Conservation (phyloP, 805 yeast species). For the Candida ascalaphidarum region DNA sequence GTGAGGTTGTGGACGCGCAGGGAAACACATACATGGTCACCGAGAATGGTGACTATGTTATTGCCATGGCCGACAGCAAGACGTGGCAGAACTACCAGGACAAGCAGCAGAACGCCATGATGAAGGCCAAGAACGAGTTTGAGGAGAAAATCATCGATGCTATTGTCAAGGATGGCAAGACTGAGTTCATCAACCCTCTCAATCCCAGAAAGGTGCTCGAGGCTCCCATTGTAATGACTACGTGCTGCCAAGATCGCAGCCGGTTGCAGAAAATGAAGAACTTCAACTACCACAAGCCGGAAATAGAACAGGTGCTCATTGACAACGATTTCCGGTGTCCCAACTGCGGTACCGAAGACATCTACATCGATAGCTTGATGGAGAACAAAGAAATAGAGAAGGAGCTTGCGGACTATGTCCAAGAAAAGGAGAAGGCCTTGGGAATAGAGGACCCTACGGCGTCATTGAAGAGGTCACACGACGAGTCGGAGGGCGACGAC, state of each 20-base stretch:
- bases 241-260: conserved; percentile 58
- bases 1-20: conserved; percentile 35
- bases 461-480: conserved; percentile 10
- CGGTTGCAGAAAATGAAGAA: conserved; percentile 50
- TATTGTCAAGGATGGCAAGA: conserved; percentile 19
- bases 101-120: conserved; percentile 43
- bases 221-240: conserved; percentile 67
- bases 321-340: conserved; percentile 91
- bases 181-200: conserved; percentile 61
- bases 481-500: conserved; percentile 10
- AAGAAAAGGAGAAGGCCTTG: conserved; percentile 21
- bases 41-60: conserved; percentile 92
- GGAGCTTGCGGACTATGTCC: conserved; percentile 44
- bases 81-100: conserved; percentile 87
- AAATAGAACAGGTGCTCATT: conserved; percentile 41
- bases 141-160: conserved; percentile 23
- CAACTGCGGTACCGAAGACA: conserved; percentile 65
- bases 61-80: conserved; percentile 88
- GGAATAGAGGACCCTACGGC: conserved; percentile 26
- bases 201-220: conserved; percentile 48
- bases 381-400: conserved; percentile 52
- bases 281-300: conserved; percentile 27
- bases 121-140: conserved; percentile 46
- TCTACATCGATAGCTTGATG: conserved; percentile 63
- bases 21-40: conserved; percentile 70